Evolutionary conservation across 768 basidiomycete species (phyloP), one percentile per base, ranked within the genome.

Genomic region (Serendipita sp.): DNA sequence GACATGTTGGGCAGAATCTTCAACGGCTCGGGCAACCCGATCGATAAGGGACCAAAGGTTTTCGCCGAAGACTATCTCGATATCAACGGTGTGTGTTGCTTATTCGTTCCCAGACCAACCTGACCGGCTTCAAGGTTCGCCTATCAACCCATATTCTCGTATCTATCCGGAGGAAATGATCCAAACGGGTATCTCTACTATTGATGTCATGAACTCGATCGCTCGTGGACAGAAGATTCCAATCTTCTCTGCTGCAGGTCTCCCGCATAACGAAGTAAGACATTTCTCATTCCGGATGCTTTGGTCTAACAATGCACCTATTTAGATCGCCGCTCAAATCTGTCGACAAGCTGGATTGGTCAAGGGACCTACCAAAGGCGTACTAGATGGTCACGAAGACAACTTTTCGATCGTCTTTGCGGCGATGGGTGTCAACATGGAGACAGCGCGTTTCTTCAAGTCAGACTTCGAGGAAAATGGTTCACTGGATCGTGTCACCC

Each of bases 111-210:
- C 11, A 7, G 51, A 34, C 16, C 14, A 31, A 56, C 24, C 30
- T 64, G 34, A 58, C 66, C 42, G 24, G 24, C 67, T 33, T 34
- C 45, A 66, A 95, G 94, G 94, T 65, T 95, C 92, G 3, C 96
- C 96, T 45, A 99, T 98, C 76, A 99, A 95, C 73, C 92, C 92
- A 22, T 95, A 85, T 74, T 90, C 90, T 65, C 93, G 96, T 72
- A 98, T 97, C 77, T 98, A 99, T 77, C 96, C 96, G 64, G 96
- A 98, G 75, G 96, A 99, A 76, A 99, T 99, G 96, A 98, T 99
- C 66, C 96, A 99, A 75, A 99, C 96, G 38, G 96, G 96, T 75
- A 98, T 98, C 70, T 99, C 96, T 45, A 99, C 96, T 26, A 94
- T 95, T 71, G 92, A 95, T 72, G 83, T 83, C 44, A 95, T 95